Percentiles rank a stretch among this genome's conserved stretches.
phyloP scores from a whole-genome alignment of 148 eudicot genomes.

The Vaccinium myrtillus region DNA sequence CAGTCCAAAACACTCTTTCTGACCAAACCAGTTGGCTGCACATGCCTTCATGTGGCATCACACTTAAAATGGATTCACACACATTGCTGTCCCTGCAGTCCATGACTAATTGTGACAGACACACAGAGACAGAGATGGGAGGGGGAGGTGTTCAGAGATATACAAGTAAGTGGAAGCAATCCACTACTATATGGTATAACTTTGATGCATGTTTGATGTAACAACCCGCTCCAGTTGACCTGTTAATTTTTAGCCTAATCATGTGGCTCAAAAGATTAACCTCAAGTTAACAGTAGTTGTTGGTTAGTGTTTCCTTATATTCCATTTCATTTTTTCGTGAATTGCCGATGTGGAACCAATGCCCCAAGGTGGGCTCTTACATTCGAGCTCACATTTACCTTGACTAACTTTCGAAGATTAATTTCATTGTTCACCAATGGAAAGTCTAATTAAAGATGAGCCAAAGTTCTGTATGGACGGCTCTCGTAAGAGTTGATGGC shows the following conservation, averaged over 20 bases:
- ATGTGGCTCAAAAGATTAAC: too few relatives aligned
- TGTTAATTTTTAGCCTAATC: too few relatives aligned
- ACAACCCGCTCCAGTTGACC: too few relatives aligned
- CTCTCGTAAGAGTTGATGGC: neutral
- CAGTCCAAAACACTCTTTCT: slow-evolving; percentile 52
- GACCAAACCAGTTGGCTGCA: slow-evolving; percentile 19
- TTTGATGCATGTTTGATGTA: neutral
- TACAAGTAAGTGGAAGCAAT: neutral
- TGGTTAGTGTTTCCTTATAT: too few relatives aligned
- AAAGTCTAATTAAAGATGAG: neutral
- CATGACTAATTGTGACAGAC: neutral
- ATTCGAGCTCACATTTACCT: too few relatives aligned
- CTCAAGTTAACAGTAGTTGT: too few relatives aligned
- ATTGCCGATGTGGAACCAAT: too few relatives aligned
- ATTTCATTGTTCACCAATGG: neutral
- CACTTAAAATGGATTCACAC: slow-evolving; percentile 19
- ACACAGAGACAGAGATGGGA: too few relatives aligned
- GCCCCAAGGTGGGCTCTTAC: too few relatives aligned
- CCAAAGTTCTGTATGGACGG: neutral
- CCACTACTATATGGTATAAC: neutral
- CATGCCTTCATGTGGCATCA: slow-evolving; percentile 42
- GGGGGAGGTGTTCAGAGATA: neutral
- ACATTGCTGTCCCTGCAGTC: neutral
- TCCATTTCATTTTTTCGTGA: too few relatives aligned
- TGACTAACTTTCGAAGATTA: neutral